Base-by-base conservation (phyloP, 345 rosid genomes). In the Pugionium dolabratum region DNA sequence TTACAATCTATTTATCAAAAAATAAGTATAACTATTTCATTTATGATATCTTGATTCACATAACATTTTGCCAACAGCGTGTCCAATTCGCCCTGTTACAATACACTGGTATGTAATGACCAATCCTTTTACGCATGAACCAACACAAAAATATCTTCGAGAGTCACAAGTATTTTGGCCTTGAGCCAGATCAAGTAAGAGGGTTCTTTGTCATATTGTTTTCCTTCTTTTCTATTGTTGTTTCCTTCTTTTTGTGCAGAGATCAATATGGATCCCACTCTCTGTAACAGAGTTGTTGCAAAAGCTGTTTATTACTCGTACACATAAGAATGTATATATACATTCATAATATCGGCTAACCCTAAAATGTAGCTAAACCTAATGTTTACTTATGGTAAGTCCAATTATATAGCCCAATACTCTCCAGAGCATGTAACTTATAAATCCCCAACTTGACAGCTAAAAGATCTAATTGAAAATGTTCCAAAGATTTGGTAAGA, bases 61-160 rank as follows among this genome's bases (percentile, higher is more conserved):
- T 62, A 40, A 35, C 46, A 61, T 59, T 41, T 47, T 56, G 8
- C 39, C 56, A 46, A 69, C 79, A 49, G 54, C 54, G 80, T 87
- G 81, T 76, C 66, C 86, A 67, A 78, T 78, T 66, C 79, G 85
- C 65, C 71, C 90, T 26, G 89, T 72, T 61, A 64, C 76, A 44
- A 84, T 90, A 77, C 99, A 83, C 60, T 94, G 97, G 96, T 94
- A 94, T 74, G 82, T 94, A 84, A 94, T 94, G 99, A 94, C 99
- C 52, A 94, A 97, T 69, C 99, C 95, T 58, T 94, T 90, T 73
- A 94, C 96, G 27, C 88, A 90, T 75, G 93, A 88, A 55, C 80
- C 89, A 70, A 88, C 99, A 7, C 82, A 79, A 57, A 84, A 82
- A 42, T 94, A 18, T 78, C 82, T 94, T 94, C 48, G 91, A 86